phyloP scores from a whole-genome alignment of 2,329 filamentous ascomycete species.

The Talaromyces sp. region DNA sequence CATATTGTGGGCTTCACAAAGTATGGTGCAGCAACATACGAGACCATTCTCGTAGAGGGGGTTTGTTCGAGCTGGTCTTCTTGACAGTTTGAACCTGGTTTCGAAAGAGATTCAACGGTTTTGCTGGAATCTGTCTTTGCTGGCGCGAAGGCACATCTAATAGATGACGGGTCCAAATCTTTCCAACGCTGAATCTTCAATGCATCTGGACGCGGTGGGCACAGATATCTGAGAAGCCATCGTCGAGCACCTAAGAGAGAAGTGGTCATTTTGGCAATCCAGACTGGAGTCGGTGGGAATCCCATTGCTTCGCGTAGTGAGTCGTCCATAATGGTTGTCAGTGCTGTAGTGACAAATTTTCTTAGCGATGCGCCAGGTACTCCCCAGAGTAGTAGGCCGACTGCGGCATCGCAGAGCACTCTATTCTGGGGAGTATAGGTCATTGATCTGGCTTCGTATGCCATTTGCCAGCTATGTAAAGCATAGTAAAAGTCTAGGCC shows the following conservation, averaged over 20 bases:
- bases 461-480: conserved; percentile 38
- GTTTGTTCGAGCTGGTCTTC: background rate
- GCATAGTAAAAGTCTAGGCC: conserved; percentile 47
- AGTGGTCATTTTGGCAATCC: conserved; percentile 38
- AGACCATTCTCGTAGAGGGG: background rate
- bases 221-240: conserved; percentile 52
- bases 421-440: conserved; percentile 47
- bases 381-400: conserved; percentile 56
- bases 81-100: background rate
- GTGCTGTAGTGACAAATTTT: conserved; percentile 45
- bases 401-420: conserved; percentile 53
- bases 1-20: conserved; percentile 56
- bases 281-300: conserved; percentile 41
- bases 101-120: background rate
- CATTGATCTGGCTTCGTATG: conserved; percentile 58
- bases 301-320: conserved; percentile 60
- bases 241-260: conserved; percentile 49
- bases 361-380: conserved; percentile 43
- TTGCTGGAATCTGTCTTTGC: background rate
- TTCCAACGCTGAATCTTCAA: background rate
- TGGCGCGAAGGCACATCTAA: background rate
- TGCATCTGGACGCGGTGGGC: conserved; percentile 49
- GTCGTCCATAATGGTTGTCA: conserved; percentile 59
- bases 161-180: background rate
- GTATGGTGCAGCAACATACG: conserved; percentile 51